Evolutionary conservation across 345 rosid genomes (phyloP).

Genomic region (Salix udensis): DNA sequence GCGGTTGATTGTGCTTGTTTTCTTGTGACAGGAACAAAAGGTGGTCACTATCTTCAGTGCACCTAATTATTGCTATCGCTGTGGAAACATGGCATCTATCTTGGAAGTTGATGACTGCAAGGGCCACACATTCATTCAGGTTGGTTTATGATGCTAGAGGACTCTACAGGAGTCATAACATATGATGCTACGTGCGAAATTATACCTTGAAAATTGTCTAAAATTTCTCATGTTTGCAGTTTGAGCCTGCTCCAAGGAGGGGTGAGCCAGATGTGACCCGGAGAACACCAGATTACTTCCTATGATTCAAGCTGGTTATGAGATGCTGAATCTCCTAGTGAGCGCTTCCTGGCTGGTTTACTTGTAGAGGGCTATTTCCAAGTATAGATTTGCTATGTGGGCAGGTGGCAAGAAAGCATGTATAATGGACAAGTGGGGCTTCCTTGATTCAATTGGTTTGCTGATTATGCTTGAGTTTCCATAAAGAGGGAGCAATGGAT

Average conservation of each 20-base stretch:
- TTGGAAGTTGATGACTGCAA: conserved; percentile 93
- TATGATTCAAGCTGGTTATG: conserved; percentile 5
- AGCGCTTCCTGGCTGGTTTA: conserved; percentile 12
- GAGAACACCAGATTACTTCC: conserved; percentile 95
- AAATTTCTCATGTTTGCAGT: conserved; percentile 40
- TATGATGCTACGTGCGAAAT: neutral
- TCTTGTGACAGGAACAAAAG: conserved; percentile 70
- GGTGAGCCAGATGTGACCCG: conserved; percentile 96
- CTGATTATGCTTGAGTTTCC: conserved; percentile 9
- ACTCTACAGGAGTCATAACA: neutral
- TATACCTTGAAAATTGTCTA: neutral
- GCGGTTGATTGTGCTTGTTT: conserved; percentile 2
- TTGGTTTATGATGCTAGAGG: conserved; percentile 18
- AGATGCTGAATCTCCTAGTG: conserved; percentile 2
- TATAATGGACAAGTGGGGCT: conserved; percentile 17
- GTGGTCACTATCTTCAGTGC: conserved; percentile 97
- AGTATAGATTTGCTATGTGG: conserved; percentile 6
- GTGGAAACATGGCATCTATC: conserved; percentile 98
- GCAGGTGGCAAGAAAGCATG: conserved; percentile 11
- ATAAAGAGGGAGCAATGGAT: conserved; percentile 17
- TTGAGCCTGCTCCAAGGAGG: conserved; percentile 98
- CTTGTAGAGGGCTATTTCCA: conserved; percentile 16
- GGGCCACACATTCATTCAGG: conserved; percentile 95
- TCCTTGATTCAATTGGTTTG: conserved; percentile 15
- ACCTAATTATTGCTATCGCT: conserved; percentile 92